Evolutionary conservation across 805 yeast genomes (phyloP).

Genomic region (Candida vaughaniae): DNA sequence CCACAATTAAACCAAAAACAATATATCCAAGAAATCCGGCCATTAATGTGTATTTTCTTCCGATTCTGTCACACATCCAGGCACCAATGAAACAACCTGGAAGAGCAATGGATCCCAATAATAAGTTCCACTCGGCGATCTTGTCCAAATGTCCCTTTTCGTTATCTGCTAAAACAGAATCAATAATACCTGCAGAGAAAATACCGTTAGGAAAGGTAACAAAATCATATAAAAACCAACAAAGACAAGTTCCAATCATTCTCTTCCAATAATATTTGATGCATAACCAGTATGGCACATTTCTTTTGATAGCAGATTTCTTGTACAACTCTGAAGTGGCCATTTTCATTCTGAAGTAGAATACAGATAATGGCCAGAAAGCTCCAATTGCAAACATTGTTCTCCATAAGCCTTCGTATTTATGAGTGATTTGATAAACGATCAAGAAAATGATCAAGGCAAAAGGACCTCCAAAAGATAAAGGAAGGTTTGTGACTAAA

Average conservation of each 20-base stretch:
- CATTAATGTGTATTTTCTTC: constrained; percentile 71
- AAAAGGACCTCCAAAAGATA: constrained; percentile 78
- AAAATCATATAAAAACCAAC: constrained; percentile 82
- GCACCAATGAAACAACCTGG: constrained; percentile 80
- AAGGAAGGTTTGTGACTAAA: constrained; percentile 69
- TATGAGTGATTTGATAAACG: constrained; percentile 56
- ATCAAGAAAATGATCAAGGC: constrained; percentile 66
- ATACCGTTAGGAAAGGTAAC: constrained; percentile 79
- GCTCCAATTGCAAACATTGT: constrained; percentile 64
- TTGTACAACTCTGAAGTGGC: constrained; percentile 63
- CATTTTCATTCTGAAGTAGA: constrained; percentile 71
- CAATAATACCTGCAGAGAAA: constrained; percentile 58
- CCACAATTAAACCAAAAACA: constrained; percentile 69
- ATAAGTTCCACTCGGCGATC: constrained; percentile 72
- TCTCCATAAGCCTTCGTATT: constrained; percentile 63
- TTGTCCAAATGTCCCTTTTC: constrained; percentile 44
- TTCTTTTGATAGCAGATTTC: constrained; percentile 58
- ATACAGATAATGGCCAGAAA: constrained; percentile 69
- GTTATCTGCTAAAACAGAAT: constrained; percentile 41
- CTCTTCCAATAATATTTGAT: constrained; percentile 67
- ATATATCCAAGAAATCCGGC: constrained; percentile 70
- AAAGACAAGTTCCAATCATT: constrained; percentile 65
- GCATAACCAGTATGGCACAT: constrained; percentile 48
- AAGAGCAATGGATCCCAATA: constrained; percentile 61
- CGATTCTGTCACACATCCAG: constrained; percentile 57